Evolutionary conservation across 345 rosid species (phyloP).

Genomic region (Toxicodendron radicans): DNA sequence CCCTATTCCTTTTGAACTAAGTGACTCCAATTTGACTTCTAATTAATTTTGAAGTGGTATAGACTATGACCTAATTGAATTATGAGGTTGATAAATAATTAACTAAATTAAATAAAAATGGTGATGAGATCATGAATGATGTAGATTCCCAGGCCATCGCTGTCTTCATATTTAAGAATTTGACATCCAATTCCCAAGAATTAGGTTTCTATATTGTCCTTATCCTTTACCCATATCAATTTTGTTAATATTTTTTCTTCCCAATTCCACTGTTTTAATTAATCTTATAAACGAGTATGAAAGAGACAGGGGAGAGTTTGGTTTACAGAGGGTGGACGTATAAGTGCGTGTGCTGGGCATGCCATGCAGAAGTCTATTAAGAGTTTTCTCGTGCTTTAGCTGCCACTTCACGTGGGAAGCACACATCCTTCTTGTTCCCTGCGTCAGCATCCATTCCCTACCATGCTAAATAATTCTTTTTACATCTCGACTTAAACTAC

Average conservation of each 20-base stretch:
- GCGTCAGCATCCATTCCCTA: neutral
- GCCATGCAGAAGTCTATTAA: neutral
- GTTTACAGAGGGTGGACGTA: neutral
- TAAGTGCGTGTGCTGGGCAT: neutral
- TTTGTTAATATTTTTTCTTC: conserved; percentile 2
- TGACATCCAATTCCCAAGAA: neutral
- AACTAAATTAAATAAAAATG: neutral
- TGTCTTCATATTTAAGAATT: neutral
- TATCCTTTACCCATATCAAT: neutral
- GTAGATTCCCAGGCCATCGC: neutral
- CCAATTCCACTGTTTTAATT: neutral
- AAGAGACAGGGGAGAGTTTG: neutral
- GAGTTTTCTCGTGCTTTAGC: neutral
- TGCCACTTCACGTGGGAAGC: neutral
- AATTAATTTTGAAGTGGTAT: too few species aligned
- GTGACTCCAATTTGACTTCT: too few species aligned
- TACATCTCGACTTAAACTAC: too few species aligned
- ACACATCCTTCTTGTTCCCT: neutral
- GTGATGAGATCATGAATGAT: neutral
- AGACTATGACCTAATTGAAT: neutral
- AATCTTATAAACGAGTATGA: neutral
- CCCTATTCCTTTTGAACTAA: too few species aligned
- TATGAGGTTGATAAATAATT: neutral
- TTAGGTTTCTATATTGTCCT: neutral
- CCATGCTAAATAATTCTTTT: too few species aligned